phyloP scores from a whole-genome alignment of 352 stramenopile genomes.

The Phytopythium vexans region DNA sequence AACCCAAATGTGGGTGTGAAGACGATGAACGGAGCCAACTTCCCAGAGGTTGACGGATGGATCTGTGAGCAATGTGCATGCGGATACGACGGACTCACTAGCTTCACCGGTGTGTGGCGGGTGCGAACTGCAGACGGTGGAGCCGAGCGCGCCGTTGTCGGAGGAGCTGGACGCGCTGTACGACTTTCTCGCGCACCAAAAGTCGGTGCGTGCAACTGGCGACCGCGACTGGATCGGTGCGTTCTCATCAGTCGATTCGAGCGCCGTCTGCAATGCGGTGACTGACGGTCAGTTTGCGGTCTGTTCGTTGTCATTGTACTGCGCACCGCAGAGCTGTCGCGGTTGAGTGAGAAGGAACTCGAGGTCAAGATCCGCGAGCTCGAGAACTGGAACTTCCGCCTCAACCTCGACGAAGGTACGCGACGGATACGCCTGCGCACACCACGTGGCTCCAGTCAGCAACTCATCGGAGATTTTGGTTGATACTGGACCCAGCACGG shows the following conservation, averaged over 20 bases:
- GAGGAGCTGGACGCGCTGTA: slow-evolving; percentile 54
- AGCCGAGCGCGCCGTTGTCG: slow-evolving; percentile 39
- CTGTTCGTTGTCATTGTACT: background rate
- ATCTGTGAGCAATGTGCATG: background rate
- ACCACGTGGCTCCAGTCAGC: too few species aligned
- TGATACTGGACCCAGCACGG: background rate
- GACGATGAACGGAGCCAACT: background rate
- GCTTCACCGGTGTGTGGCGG: background rate
- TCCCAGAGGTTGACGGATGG: slow-evolving; percentile 16
- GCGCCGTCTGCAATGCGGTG: background rate
- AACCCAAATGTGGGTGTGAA: background rate
- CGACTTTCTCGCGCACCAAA: slow-evolving; percentile 56
- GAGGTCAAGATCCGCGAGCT: slow-evolving; percentile 73
- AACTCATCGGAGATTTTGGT: background rate
- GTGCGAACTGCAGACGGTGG: slow-evolving; percentile 36
- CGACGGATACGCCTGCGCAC: background rate
- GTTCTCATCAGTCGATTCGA: background rate
- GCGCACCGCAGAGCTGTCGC: slow-evolving; percentile 29
- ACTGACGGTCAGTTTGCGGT: background rate
- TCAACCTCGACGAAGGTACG: slow-evolving; percentile 77
- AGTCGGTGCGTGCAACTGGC: slow-evolving; percentile 14
- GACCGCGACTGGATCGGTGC: slow-evolving; percentile 46
- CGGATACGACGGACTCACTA: background rate
- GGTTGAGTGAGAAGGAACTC: slow-evolving; percentile 62
- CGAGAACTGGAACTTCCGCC: slow-evolving; percentile 78